Evolutionary conservation across 2,329 filamentous ascomycete genomes (phyloP), one percentile per base, ranked within the genome.

Genomic region (Oidium heveae): DNA sequence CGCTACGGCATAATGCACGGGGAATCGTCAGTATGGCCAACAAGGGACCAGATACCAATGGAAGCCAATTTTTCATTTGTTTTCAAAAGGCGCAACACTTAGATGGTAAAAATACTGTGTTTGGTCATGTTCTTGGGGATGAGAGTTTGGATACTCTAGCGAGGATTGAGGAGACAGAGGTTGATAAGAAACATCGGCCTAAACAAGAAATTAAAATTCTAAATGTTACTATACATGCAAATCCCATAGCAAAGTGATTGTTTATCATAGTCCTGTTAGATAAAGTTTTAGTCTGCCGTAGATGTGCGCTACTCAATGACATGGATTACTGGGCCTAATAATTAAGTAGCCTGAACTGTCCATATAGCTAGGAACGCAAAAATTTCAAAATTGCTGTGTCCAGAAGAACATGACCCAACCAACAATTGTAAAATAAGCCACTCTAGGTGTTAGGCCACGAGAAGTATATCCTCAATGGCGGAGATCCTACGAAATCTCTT

Each of bases 91-190:
- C 85, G 28, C 76, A 83, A 39, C 86, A 91, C 68, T 70, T 93
- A 44, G 86, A 91, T 65, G 85, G 84, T 4, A 76, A 86, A 65
- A 91, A 91, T 64, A 88, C 85, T 0, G 80, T 89, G 1, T 89
- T 93, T 68, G 85, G 84, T 12, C 80, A 81, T 65, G 71, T 89
- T 36, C 71, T 82, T 55, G 79, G 75, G 39, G 79, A 82, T 60
- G 77, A 79, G 47, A 74, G 75, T 55, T 62, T 79, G 51, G 75
- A 71, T 37, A 84, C 82, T 5, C 67, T 91, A 61, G 76, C 79
- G 55, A 79, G 76, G 65, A 73, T 91, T 63, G 85, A 91, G 70
- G 73, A 69, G 22, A 67, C 85, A 20, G 75, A 79, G 58, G 77
- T 88, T 51, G 86, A 91, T 67, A 83, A 80, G 70, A 91, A 89